These are phyloP conservation scores for Silene uniflora DNA, from an alignment of 148 eudicot genomes.

Conservation along the genomic window DNA sequence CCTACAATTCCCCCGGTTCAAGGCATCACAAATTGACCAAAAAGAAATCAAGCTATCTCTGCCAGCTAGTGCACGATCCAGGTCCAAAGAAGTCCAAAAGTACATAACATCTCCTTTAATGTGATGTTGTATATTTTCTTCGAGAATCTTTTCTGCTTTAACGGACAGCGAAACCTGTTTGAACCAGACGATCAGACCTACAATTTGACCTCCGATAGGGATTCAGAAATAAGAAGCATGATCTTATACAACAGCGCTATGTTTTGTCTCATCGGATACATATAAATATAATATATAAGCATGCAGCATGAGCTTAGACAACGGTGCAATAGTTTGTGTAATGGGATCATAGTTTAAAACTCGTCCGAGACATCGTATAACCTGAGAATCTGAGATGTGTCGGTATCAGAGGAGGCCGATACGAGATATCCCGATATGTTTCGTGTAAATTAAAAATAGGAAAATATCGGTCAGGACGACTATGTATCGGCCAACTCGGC, in stretches of 20 bases:
- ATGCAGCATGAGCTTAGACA: no score
- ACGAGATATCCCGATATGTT: no score
- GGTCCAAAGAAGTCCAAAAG: constrained; percentile 68
- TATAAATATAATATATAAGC: no score
- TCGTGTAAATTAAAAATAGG: no score
- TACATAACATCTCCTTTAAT: constrained; percentile 72
- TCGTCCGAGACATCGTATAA: no score
- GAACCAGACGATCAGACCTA: constrained; percentile 28
- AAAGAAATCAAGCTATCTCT: constrained; percentile 53
- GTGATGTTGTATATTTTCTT: constrained; percentile 54
- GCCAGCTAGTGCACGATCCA: constrained; percentile 45
- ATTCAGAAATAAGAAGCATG: constrained; percentile 18
- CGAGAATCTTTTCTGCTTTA: constrained; percentile 70
- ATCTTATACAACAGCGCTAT: constrained; percentile 5
- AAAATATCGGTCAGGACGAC: no score
- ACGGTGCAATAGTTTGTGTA: no score
- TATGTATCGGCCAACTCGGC: no score
- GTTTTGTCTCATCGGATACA: neutral
- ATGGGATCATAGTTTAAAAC: no score
- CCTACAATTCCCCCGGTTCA: constrained; percentile 95
- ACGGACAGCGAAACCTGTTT: constrained; percentile 73
- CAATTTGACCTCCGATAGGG: constrained; percentile 17
- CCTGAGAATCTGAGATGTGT: no score
- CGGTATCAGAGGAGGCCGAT: no score
- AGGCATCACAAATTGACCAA: constrained; percentile 90